Evolutionary conservation across 176 grass and related monocot species (phyloP), one percentile per base, ranked within the genome.

Genomic region (Urochloa ruziziensis): DNA sequence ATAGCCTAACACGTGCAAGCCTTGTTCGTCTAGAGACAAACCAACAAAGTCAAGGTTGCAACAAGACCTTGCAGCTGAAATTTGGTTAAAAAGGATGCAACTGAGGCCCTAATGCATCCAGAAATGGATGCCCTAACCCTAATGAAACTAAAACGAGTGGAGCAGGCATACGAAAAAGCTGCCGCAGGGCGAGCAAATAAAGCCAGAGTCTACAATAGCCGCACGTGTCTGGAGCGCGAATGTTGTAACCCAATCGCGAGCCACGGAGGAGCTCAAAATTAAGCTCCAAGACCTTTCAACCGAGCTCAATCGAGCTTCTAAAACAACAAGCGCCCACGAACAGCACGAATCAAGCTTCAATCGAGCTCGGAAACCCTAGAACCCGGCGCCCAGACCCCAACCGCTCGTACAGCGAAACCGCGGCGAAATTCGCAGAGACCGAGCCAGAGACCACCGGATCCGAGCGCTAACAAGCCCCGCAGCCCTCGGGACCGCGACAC

Each of bases 331-430:
- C 28, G 37, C 36, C 67, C 27, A 13, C 6, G 11, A 39, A 18
- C 43, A 30, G 8, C 10, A 62, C 2, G 36, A 5, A 23, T 12
- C 66, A n/a, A 40, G 64, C 14, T 71, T 63, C 13, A 60, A 62
- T 32, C 74, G 32, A 83, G 35, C 56, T 47, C 88, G 6, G 18
- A 86, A 89, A 83, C 79, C 84, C 83, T 83, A 82, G 84, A 67
- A 79, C 17, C 13, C n/a, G 74, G 78, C 39, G 5, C 2, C 18
- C 24, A 35, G 32, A 14, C 67, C 37, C 30, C 3, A 21, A n/a
- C 51, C 11, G 8, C 36, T 14, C 27, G 16, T 2, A 24, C 24
- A 7, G 16, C 10, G 8, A 27, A 5, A 9, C 47, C 27, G 30
- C 37, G 6, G n/a, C 21, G 29, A 59, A 67, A 79, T 51, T 6